phyloP scores from a whole-genome alignment of 495 filamentous ascomycete species.

The Geoglossum glabrum region DNA sequence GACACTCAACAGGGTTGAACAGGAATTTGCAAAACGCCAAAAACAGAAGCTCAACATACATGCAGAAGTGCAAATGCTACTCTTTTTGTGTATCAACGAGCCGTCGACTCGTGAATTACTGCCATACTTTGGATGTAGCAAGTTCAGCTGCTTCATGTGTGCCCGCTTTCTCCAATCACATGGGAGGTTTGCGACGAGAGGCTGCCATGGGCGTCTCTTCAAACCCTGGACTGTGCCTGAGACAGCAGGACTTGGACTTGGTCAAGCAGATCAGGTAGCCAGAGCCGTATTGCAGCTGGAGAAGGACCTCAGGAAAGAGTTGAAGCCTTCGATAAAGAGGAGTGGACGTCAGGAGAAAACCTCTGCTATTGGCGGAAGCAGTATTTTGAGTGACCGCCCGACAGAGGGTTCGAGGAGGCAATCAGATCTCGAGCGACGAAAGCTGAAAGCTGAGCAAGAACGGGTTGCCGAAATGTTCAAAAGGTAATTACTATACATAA shows the following conservation, averaged over 20 bases:
- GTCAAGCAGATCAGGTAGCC: slow-evolving; percentile 6
- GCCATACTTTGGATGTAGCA: slow-evolving; percentile 18
- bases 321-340: slow-evolving; percentile 3
- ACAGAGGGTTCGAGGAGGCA: slow-evolving; percentile 11
- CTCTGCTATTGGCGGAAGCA: slow-evolving; percentile 14
- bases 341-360: slow-evolving; percentile 12
- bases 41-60: slow-evolving; percentile 15
- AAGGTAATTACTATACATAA: slow-evolving; percentile 10
- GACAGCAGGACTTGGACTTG: slow-evolving; percentile 11
- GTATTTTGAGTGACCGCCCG: slow-evolving; percentile 10
- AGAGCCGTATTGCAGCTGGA: too few relatives aligned
- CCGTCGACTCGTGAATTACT: slow-evolving; percentile 9
- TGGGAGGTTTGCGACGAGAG: slow-evolving; percentile 13
- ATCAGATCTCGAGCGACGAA: slow-evolving; percentile 12
- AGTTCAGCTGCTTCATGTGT: slow-evolving; percentile 18
- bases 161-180: slow-evolving; percentile 13
- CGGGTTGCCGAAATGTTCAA: slow-evolving; percentile 17
- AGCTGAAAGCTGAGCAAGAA: slow-evolving; percentile 15
- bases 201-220: slow-evolving; percentile 17
- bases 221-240: slow-evolving; percentile 15
- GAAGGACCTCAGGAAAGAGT: too few relatives aligned
- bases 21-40: slow-evolving; percentile 15
- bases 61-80: slow-evolving; percentile 17
- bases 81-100: slow-evolving; percentile 12
- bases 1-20: slow-evolving; percentile 12